Evolutionary conservation across 176 grass and related monocot genomes (phyloP).

Genomic region (Rhynchospora pubera): DNA sequence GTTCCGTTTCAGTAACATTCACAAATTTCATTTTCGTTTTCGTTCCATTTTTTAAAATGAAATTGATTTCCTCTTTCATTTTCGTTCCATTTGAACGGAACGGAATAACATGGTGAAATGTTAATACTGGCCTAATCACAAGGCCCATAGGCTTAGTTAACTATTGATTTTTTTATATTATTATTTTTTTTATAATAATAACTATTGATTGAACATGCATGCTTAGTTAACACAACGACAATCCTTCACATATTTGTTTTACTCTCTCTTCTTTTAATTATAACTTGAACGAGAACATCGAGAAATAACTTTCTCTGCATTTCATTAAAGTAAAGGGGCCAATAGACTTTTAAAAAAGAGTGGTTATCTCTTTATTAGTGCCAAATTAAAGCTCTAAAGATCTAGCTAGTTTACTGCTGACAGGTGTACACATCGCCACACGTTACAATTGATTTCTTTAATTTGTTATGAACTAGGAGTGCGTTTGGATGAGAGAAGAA

Average conservation of each 20-base stretch:
- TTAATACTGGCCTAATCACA: no score
- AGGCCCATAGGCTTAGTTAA: no score
- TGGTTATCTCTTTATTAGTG: slow-evolving; percentile 16
- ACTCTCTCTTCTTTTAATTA: background rate
- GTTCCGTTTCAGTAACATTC: no score
- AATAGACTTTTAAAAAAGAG: background rate
- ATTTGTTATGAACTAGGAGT: background rate
- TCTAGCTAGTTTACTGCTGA: background rate
- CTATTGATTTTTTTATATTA: no score
- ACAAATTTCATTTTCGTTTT: no score
- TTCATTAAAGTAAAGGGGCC: slow-evolving; percentile 10
- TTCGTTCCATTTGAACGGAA: no score
- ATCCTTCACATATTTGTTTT: background rate
- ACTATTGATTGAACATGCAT: background rate
- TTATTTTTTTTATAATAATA: no score
- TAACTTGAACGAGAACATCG: background rate
- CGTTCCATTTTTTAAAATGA: no score
- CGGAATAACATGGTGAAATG: no score
- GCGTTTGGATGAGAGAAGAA: no score
- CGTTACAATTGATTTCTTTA: background rate
- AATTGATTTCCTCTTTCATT: no score
- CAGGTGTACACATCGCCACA: background rate
- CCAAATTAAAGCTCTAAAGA: slow-evolving; percentile 5
- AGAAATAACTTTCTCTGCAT: background rate
- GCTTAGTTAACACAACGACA: no score